A percentile compares a stretch with the other conserved stretches of the same genome.
Evolutionary conservation across 345 rosid species (phyloP).

Genomic region (Eucalyptus sp.): DNA sequence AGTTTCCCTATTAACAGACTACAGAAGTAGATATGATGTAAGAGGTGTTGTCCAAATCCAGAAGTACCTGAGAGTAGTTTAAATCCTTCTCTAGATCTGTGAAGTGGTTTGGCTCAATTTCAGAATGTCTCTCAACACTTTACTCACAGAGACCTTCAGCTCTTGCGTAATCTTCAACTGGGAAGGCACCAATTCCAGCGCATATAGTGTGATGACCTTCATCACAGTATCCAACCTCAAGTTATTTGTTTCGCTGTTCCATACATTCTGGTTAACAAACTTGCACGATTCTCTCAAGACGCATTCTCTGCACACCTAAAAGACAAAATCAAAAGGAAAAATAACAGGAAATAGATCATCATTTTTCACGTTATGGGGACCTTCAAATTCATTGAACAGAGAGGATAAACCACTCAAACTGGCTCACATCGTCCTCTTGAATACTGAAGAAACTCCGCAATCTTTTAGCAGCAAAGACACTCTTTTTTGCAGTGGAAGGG

Average conservation of each 20-base stretch:
- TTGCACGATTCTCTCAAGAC: constrained; percentile 44
- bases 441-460: constrained; percentile 53
- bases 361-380: not conserved
- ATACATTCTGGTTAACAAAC: constrained; percentile 41
- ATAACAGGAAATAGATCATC: not conserved
- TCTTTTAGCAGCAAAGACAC: constrained; percentile 55
- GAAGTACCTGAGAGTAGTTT: not conserved
- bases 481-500: constrained; percentile 37
- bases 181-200: constrained; percentile 37
- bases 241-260: constrained; percentile 25
- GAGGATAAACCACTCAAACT: not conserved
- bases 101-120: constrained; percentile 32
- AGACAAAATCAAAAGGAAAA: not conserved
- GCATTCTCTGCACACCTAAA: constrained; percentile 69
- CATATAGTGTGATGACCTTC: constrained; percentile 47
- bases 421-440: constrained; percentile 57
- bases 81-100: not conserved
- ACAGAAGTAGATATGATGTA: not conserved
- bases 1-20: not conserved
- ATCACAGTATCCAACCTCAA: constrained; percentile 41
- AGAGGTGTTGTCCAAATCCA: not conserved
- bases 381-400: not conserved
- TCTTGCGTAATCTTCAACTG: constrained; percentile 40
- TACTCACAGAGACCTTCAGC: constrained; percentile 33
- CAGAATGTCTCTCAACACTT: constrained; percentile 36